Percentiles rank a stretch among this genome's conserved stretches.
Conservation (phyloP, 257 asterid genomes). For the Sherardia arvensis region DNA sequence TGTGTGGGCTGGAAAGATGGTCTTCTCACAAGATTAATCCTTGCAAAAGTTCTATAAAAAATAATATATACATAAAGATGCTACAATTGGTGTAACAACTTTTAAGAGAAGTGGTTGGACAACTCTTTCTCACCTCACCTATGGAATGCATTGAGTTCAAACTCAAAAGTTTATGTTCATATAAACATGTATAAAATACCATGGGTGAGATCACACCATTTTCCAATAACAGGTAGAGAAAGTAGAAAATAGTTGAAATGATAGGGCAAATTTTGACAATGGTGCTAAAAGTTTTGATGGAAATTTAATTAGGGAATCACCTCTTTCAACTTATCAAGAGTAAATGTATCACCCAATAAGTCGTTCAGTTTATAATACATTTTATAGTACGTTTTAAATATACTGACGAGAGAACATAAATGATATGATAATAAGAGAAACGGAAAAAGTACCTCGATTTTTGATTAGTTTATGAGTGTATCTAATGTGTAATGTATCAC, state of each 20-base stretch:
- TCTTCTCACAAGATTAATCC: background rate
- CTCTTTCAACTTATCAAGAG: too few species aligned
- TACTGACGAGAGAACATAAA: too few species aligned
- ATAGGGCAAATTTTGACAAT: too few species aligned
- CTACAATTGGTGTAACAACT: constrained; percentile 11
- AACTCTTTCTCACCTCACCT: constrained; percentile 8
- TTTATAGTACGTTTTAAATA: too few species aligned
- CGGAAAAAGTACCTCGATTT: too few species aligned
- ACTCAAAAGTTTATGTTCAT: background rate
- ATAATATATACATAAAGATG: background rate
- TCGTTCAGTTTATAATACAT: too few species aligned
- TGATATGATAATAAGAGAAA: too few species aligned
- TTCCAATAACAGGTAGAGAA: background rate
- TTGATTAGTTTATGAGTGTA: background rate
- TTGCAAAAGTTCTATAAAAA: background rate
- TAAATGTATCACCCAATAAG: too few species aligned
- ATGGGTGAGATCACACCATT: background rate
- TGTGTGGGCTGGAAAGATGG: background rate
- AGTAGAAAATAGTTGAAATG: too few species aligned
- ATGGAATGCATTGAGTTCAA: background rate
- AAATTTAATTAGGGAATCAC: too few species aligned
- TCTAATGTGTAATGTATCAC: background rate
- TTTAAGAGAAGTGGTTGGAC: constrained; percentile 13
- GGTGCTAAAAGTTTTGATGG: too few species aligned
- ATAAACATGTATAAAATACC: background rate